Evolutionary conservation across 441 rosid species (phyloP).

Genomic region (Kokia cookei): DNA sequence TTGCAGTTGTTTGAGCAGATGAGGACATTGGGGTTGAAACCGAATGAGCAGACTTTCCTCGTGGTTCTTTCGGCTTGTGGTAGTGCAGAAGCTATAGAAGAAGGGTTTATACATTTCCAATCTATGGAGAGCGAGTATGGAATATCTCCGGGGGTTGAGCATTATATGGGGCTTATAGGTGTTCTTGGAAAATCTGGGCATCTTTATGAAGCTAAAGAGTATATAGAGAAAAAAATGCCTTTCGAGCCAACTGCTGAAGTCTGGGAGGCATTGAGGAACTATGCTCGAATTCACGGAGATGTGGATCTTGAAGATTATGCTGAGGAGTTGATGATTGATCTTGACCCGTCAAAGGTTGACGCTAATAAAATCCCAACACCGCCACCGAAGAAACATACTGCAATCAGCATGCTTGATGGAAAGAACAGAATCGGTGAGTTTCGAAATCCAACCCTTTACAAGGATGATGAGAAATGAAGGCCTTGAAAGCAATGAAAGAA

Average conservation of each 20-base stretch:
- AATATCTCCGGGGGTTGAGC: slow-evolving; percentile 46
- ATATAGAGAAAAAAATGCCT: slow-evolving; percentile 46
- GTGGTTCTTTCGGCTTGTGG: slow-evolving; percentile 69
- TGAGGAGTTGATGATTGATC: slow-evolving; percentile 54
- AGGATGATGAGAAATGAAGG: slow-evolving; percentile 70
- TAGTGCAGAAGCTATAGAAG: slow-evolving; percentile 71
- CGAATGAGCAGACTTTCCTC: slow-evolving; percentile 66
- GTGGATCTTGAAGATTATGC: slow-evolving; percentile 68
- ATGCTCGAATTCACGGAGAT: slow-evolving; percentile 67
- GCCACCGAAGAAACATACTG: slow-evolving; percentile 42
- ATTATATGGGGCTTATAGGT: slow-evolving; percentile 63
- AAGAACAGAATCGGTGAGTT: slow-evolving; percentile 59
- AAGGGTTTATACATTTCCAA: slow-evolving; percentile 72
- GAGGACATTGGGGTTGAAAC: slow-evolving; percentile 51
- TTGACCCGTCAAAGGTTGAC: slow-evolving; percentile 58
- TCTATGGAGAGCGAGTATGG: slow-evolving; percentile 62
- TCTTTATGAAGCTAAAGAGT: slow-evolving; percentile 56
- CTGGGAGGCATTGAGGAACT: slow-evolving; percentile 64
- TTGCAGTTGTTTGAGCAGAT: slow-evolving; percentile 75
- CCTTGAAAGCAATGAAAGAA: slow-evolving; percentile 37
- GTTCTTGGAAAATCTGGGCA: slow-evolving; percentile 80
- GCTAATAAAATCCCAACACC: slow-evolving; percentile 51
- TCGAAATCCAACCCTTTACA: slow-evolving; percentile 55
- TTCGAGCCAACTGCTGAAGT: slow-evolving; percentile 56
- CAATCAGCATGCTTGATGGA: slow-evolving; percentile 63